Base-by-base conservation (phyloP, 2,329 filamentous ascomycete species). In the Raffaelea ambrosiae region DNA sequence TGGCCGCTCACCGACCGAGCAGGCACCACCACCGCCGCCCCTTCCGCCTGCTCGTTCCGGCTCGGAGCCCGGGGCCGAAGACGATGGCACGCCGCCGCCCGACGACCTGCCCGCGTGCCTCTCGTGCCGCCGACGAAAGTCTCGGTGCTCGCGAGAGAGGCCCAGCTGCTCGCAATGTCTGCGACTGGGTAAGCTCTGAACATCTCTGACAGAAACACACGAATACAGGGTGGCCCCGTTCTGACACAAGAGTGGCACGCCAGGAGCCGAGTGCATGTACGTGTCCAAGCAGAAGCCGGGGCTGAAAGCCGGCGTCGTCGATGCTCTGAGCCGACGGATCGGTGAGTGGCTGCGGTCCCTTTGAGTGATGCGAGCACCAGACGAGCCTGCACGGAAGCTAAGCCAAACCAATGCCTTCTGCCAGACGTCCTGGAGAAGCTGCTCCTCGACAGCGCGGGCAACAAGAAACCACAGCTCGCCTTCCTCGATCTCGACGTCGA, bases 231-330 rank as follows among this genome's bases (percentile, higher is more conserved):
- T n/a, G n/a, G n/a, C n/a, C n/a, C n/a, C n/a, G n/a, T n/a, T n/a
- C n/a, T n/a, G n/a, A n/a, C n/a, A n/a, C 19, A 22, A 22, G 39
- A 16, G 13, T n/a, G 10, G 36, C 19, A 20, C 23, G 3, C 7
- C 14, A 48, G 46, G 31, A 16, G 31, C 23, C 21, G 46, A 48
- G 21, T 48, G 46, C 26, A 10, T 47, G 13, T 50, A 50, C 41
- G 14, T 47, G 11, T 45, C 29, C 13, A 51, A 51, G 23, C 45
- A 48, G 18, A 56, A 56, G 40, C 54, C 54, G 4, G 54, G 54
- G 2, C 21, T 56, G n/a, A 48, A 48, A 19, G 42, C 51, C 4
- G 54, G 54, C 1, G 54, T 53, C 2, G 51, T 56, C 14, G 54
- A 56, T 13, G 46, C 41, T 8, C 41, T 56, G n/a, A 54, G 41